Evolutionary conservation across 1,284 basidiomycete genomes (phyloP).

Genomic region (Cronartium quercuum): DNA sequence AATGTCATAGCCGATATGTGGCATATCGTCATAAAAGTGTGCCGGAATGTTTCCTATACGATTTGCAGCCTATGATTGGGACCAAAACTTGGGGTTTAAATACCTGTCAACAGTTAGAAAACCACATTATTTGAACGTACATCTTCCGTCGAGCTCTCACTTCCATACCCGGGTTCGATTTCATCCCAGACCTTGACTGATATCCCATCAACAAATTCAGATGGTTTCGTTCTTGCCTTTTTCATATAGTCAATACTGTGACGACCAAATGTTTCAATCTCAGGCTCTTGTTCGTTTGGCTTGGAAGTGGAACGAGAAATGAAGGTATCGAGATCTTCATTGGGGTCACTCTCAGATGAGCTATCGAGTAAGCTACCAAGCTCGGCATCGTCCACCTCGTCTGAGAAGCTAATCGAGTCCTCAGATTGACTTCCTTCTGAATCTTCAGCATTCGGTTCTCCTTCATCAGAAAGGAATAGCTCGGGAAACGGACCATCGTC

Average conservation of each 20-base stretch:
- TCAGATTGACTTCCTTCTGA: constrained; percentile 27
- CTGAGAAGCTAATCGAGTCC: constrained; percentile 13
- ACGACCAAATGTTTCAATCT: constrained; percentile 63
- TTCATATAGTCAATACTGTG: constrained; percentile 50
- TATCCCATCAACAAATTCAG: constrained; percentile 70
- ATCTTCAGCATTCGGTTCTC: constrained; percentile 40
- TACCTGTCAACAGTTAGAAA: constrained; percentile 1
- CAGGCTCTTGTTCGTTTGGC: constrained; percentile 51
- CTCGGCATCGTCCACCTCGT: constrained; percentile 35
- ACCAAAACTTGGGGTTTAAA: neutral
- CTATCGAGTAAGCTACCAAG: constrained; percentile 28
- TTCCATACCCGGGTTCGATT: constrained; percentile 93
- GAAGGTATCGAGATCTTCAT: constrained; percentile 31
- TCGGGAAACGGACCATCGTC: constrained; percentile 53
- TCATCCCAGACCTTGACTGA: constrained; percentile 78
- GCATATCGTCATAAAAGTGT: constrained; percentile 99
- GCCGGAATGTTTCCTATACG: constrained; percentile 90
- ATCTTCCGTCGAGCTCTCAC: constrained; percentile 94
- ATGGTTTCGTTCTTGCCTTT: constrained; percentile 54
- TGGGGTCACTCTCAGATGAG: constrained; percentile 2
- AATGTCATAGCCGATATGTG: constrained; percentile 97
- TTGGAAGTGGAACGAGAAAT: constrained; percentile 48
- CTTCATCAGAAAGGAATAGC: constrained; percentile 50
- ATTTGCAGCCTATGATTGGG: constrained; percentile 65
- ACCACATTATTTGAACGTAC: constrained; percentile 54